Evolutionary conservation across 805 yeast genomes (phyloP).

Genomic region (Candida vaughaniae): DNA sequence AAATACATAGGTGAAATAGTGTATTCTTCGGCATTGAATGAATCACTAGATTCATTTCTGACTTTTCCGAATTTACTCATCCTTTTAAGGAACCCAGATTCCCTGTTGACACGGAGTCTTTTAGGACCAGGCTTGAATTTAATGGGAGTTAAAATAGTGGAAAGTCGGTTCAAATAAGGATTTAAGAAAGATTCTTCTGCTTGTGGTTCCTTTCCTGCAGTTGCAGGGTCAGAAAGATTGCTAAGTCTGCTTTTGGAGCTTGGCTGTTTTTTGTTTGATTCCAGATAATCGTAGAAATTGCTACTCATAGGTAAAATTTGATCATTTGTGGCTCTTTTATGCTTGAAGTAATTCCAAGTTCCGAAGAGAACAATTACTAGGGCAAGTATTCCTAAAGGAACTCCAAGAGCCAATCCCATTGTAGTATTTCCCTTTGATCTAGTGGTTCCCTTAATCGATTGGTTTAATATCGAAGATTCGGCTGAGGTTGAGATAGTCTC

Average conservation of each 20-base stretch:
- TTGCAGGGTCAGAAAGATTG: background rate
- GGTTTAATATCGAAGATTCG: background rate
- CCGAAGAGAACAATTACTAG: conserved; percentile 20
- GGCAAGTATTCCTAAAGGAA: conserved; percentile 28
- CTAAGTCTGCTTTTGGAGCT: background rate
- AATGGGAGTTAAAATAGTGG: conserved; percentile 11
- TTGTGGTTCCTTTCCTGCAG: background rate
- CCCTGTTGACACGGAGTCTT: conserved; percentile 9
- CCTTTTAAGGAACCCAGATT: conserved; percentile 19
- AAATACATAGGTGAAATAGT: conserved; percentile 31
- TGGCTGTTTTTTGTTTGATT: conserved; percentile 4
- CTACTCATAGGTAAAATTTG: conserved; percentile 12
- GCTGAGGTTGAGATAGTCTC: background rate
- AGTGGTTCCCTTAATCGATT: background rate
- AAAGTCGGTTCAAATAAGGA: conserved; percentile 6
- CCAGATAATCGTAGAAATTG: conserved; percentile 9
- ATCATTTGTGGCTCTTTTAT: conserved; percentile 13
- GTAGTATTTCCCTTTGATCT: conserved; percentile 8
- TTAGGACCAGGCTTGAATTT: conserved; percentile 6
- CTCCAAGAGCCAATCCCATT: conserved; percentile 33
- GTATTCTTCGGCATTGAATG: conserved; percentile 2
- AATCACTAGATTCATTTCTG: background rate
- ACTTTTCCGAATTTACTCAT: conserved; percentile 23
- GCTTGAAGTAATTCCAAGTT: conserved; percentile 21
- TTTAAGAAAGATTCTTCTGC: background rate